Conservation (phyloP, 169 alveolate genomes). For the Plasmodium sp. region DNA sequence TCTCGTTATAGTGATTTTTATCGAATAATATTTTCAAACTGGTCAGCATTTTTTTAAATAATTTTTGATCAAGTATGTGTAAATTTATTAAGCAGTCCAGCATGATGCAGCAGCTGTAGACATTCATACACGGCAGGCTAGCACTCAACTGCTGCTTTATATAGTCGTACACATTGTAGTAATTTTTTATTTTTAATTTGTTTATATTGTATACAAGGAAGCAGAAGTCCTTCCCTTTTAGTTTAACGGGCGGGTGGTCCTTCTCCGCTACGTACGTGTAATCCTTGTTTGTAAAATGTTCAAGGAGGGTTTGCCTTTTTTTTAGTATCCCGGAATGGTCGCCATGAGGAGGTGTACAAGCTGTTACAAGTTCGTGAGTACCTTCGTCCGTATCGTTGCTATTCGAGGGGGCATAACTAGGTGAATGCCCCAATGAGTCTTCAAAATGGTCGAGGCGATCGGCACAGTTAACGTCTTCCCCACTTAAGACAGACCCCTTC, state of each 20-base stretch:
- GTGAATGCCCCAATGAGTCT: not conserved
- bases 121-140: conserved; percentile 10
- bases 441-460: not conserved
- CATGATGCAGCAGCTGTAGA: conserved; percentile 37
- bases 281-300: conserved; percentile 36
- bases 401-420: not conserved
- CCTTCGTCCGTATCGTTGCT: not conserved
- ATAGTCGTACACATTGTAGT: conserved; percentile 53
- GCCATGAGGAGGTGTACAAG: not conserved
- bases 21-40: conserved; percentile 37
- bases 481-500: conserved; percentile 30
- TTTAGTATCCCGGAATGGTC: not conserved
- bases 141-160: conserved; percentile 3
- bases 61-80: conserved; percentile 23
- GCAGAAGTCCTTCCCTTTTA: conserved; percentile 52
- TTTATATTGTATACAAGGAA: conserved; percentile 34
- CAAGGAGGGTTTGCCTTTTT: conserved; percentile 3
- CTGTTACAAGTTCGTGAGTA: not conserved
- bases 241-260: not conserved
- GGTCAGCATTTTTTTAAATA: conserved; percentile 20
- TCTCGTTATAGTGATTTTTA: conserved; percentile 61
- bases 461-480: not conserved
- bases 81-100: conserved; percentile 36
- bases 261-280: not conserved
- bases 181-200: conserved; percentile 37